Base-by-base conservation (phyloP, 805 yeast species). In the Saccharomycopsis sp. region DNA sequence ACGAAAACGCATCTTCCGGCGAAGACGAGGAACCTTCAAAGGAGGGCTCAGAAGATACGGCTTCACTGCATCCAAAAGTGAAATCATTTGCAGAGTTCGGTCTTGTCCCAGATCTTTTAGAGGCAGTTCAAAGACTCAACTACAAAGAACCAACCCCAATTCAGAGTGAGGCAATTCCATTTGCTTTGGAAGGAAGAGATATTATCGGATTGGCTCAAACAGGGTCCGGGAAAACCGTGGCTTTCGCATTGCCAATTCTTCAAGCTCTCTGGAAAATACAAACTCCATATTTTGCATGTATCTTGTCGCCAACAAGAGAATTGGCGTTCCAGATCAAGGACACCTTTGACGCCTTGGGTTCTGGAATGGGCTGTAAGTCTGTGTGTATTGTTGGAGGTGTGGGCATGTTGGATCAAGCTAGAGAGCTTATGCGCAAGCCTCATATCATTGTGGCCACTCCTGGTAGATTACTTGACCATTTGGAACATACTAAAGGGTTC, bases 161-260 rank as follows among this genome's bases (percentile, higher is more conserved):
- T 70, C 99, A 92, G 73, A 80, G 85, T 5, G 90, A 89, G 70
- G 81, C 97, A 12, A 87, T 92, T 61, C 98, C 98, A 1, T 87
- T 87, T 63, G 97, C 97, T 2, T 73, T 94, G 18, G 82, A 86
- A 64, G 97, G 97, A 2, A 83, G 90, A 63, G 99, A 92, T 73
- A 85, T 92, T 52, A 91, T 92, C 67, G 99, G 99, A 14, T 79
- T 92, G 61, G 99, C 99, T 0, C 97, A 92, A 68, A 92, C 99
- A 0, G 99, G 99, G 51, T 89, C 97, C 2, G 99, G 99, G 63
- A 92, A 92, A 71, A 94, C 99, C 0, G 99, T 98, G 0, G 99
- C 99, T 0, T 94, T 94, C 77, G 97, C 98, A 7, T 83, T 94
- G 54, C 99, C 99, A 1, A 89, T 94, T 51, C 77, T 94, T 34